Conservation (phyloP, 2,329 filamentous ascomycete species). For the Calonectria pseudoturangicola region DNA sequence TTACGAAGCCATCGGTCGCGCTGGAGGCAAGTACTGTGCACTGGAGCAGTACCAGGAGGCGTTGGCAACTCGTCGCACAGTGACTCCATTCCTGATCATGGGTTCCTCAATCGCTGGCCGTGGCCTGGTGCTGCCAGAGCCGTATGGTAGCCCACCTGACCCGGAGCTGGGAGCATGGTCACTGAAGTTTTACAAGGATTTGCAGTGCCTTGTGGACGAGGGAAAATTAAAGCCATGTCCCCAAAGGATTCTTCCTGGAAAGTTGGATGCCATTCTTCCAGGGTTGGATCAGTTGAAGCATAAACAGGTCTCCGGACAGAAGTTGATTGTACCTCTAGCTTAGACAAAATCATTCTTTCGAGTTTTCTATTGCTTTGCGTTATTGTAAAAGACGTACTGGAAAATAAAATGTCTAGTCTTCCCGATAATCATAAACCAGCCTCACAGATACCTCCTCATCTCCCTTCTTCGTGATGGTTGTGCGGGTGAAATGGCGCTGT, state of each 20-base stretch:
- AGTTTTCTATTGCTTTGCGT: background rate
- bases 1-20: slow-evolving; percentile 61
- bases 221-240: slow-evolving; percentile 1
- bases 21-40: slow-evolving; percentile 61
- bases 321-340: slow-evolving; percentile 1
- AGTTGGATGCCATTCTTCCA: background rate
- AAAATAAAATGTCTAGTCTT: background rate
- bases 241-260: background rate
- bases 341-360: background rate
- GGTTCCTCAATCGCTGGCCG: slow-evolving; percentile 1
- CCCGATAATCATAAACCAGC: slow-evolving; percentile 5
- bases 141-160: background rate
- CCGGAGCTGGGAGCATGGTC: slow-evolving; percentile 13
- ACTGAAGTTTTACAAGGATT: background rate
- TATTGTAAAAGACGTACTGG: background rate
- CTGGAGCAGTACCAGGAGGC: slow-evolving; percentile 52
- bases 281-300: slow-evolving; percentile 4
- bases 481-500: slow-evolving; percentile 1
- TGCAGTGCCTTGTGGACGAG: background rate
- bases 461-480: background rate
- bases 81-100: slow-evolving; percentile 20
- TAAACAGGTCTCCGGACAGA: background rate
- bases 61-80: slow-evolving; percentile 16
- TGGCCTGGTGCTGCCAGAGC: slow-evolving; percentile 6
- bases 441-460: background rate